These are phyloP conservation scores for Capniomyces stellatus DNA, from an alignment of 371 early-diverging fungal species.

Conservation along the genomic window DNA sequence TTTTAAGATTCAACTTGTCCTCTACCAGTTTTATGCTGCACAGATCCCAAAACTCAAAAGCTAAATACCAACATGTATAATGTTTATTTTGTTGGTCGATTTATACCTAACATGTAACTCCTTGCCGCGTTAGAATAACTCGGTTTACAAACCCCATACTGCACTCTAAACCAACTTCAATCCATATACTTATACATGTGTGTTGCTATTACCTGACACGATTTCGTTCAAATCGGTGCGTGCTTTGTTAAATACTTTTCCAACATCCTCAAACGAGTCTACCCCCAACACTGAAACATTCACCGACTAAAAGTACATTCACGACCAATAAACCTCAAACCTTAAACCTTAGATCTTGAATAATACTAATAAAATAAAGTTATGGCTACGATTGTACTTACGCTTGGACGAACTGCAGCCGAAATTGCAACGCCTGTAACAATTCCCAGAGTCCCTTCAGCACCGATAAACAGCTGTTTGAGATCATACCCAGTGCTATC, in stretches of 20 bases:
- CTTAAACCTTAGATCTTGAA: no score
- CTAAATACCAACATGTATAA: slow-evolving; percentile 15
- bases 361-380: no score
- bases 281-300: slow-evolving; percentile 67
- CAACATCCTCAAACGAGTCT: slow-evolving; percentile 52
- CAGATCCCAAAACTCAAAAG: slow-evolving; percentile 92
- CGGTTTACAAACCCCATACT: no score
- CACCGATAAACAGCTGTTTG: slow-evolving; percentile 88
- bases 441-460: slow-evolving; percentile 85
- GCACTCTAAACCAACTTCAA: no score
- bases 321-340: no score
- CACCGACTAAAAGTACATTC: slow-evolving; percentile 7
- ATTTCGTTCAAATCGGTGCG: slow-evolving; percentile 71
- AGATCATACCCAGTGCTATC: slow-evolving; percentile 86
- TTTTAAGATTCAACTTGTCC: slow-evolving; percentile 9
- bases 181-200: no score
- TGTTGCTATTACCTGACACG: slow-evolving; percentile 29
- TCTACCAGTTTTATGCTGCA: slow-evolving; percentile 22
- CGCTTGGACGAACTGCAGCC: slow-evolving; percentile 42
- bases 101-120: no score
- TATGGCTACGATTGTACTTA: slow-evolving; percentile 26
- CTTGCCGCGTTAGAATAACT: no score
- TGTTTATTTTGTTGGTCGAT: no score
- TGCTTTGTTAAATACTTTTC: slow-evolving; percentile 53
- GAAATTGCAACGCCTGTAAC: slow-evolving; percentile 74